These are phyloP conservation scores for Scheffersomyces segobiensis DNA, from an alignment of 1,139 yeast species.

Conservation along the genomic window DNA sequence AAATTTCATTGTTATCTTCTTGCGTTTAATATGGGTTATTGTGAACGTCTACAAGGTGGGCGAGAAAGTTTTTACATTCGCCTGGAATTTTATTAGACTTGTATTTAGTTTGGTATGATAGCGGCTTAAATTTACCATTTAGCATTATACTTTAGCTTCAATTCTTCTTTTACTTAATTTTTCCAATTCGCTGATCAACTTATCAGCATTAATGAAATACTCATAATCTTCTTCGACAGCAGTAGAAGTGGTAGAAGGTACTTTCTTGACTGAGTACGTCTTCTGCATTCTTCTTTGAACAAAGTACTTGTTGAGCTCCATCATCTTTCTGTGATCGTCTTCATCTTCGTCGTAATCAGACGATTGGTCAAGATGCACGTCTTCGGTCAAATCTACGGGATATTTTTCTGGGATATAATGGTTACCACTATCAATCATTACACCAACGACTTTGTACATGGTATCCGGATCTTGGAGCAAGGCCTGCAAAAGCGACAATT, in stretches of 20 bases:
- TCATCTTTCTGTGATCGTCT: constrained; percentile 13
- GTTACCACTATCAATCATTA: constrained; percentile 43
- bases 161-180: constrained; percentile 7
- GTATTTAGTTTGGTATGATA: constrained; percentile 7
- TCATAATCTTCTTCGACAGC: constrained; percentile 13
- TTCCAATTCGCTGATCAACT: constrained; percentile 22
- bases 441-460: constrained; percentile 29
- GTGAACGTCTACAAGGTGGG: constrained; percentile 55
- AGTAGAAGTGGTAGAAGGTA: not conserved
- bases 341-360: constrained; percentile 5
- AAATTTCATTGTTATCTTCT: constrained; percentile 54
- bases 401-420: constrained; percentile 23
- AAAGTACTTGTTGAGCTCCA: constrained; percentile 16
- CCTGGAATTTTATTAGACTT: constrained; percentile 41
- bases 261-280: not conserved
- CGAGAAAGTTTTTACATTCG: constrained; percentile 28
- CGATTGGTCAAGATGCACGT: constrained; percentile 1
- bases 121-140: not conserved
- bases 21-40: constrained; percentile 72
- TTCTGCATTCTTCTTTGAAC: constrained; percentile 15
- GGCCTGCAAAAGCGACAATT: constrained; percentile 13
- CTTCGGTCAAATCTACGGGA: constrained; percentile 4
- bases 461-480: constrained; percentile 12
- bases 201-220: constrained; percentile 28
- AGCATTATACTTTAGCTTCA: constrained; percentile 28